Evolutionary conservation across 2,329 filamentous ascomycete species (phyloP).

Genomic region (Trichoderma gracile): DNA sequence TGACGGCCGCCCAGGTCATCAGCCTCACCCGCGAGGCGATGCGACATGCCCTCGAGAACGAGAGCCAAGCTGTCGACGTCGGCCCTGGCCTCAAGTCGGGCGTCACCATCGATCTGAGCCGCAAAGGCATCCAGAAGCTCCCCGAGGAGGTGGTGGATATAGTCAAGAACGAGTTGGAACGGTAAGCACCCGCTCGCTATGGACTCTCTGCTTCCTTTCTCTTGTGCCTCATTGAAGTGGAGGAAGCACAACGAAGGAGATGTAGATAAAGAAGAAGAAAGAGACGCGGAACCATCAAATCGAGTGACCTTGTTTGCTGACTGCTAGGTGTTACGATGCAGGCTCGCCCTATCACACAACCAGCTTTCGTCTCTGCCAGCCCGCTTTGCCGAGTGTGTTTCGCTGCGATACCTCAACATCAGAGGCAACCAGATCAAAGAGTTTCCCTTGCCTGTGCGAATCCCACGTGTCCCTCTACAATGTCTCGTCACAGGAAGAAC

Average conservation of each 20-base stretch:
- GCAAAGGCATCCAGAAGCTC: conserved; percentile 69
- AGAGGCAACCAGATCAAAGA: conserved; percentile 72
- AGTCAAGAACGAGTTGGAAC: conserved; percentile 71
- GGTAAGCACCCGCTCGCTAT: conserved; percentile 49
- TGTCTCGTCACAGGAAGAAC: not conserved
- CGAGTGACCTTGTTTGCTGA: conserved; percentile 15
- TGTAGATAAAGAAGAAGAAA: not conserved
- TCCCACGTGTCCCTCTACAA: conserved; percentile 22
- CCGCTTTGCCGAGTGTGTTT: conserved; percentile 73
- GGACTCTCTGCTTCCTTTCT: not conserved
- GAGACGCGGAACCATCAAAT: too few relatives aligned
- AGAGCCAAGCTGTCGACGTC: conserved; percentile 61
- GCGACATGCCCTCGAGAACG: conserved; percentile 65
- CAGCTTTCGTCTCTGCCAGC: conserved; percentile 67
- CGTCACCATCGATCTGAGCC: conserved; percentile 76
- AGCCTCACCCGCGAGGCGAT: conserved; percentile 66
- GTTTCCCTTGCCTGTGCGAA: conserved; percentile 57
- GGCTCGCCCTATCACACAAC: conserved; percentile 80
- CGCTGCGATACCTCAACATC: conserved; percentile 77
- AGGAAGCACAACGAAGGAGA: not conserved
- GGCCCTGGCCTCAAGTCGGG: conserved; percentile 66
- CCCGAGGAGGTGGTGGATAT: conserved; percentile 74
- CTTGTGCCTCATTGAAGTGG: too few relatives aligned
- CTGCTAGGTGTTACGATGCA: conserved; percentile 37
- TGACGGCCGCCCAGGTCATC: conserved; percentile 65